phyloP scores from a whole-genome alignment of 257 asterid species.

The Henckelia pumila region DNA sequence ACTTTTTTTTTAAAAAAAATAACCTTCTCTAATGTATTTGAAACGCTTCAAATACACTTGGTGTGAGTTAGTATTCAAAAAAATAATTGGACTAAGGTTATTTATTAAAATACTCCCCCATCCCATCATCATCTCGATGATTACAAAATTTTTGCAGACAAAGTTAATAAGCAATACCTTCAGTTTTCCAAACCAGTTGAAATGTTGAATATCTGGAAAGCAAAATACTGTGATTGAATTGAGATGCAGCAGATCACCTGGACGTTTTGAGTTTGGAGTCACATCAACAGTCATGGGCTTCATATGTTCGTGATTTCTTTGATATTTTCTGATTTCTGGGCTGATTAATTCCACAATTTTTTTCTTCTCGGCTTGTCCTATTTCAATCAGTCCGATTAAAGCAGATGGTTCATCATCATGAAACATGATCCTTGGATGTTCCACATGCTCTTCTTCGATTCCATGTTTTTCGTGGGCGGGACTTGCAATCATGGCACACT shows the following conservation, averaged over 20 bases:
- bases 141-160: not conserved
- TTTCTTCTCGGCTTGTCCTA: constrained; percentile 14
- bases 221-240: constrained; percentile 10
- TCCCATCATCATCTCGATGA: too few relatives aligned
- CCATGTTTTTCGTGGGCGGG: not conserved
- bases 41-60: too few relatives aligned
- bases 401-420: constrained; percentile 31
- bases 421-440: not conserved
- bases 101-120: too few relatives aligned
- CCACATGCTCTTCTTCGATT: too few relatives aligned
- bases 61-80: too few relatives aligned
- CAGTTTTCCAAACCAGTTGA: constrained; percentile 1
- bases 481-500: constrained; percentile 11
- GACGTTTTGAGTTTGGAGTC: constrained; percentile 39
- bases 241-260: constrained; percentile 39
- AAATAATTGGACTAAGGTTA: too few relatives aligned
- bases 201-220: constrained; percentile 13
- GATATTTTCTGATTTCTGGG: constrained; percentile 23
- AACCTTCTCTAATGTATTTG: too few relatives aligned
- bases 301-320: constrained; percentile 13
- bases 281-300: constrained; percentile 37
- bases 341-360: constrained; percentile 29
- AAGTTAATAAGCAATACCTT: not conserved
- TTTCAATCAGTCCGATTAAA: constrained; percentile 29
- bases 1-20: too few relatives aligned